Conservation (phyloP, 257 asterid genomes). For the Solanum lycopersicoides region DNA sequence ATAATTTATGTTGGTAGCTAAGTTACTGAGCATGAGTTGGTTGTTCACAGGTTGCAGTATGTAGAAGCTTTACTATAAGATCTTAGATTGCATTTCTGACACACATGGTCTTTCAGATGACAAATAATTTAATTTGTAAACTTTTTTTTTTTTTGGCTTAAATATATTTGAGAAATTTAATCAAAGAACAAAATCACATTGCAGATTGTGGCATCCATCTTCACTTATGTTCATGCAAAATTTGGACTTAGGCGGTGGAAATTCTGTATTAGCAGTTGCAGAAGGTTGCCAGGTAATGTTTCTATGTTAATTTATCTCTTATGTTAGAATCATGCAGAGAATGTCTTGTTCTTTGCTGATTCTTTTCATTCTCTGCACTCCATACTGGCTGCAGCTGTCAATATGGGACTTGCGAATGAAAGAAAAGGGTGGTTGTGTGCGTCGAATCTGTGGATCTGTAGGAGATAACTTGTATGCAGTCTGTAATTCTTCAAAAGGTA, state of each 20-base stretch:
- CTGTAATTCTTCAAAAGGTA: slow-evolving; percentile 59
- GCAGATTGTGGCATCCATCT: slow-evolving; percentile 83
- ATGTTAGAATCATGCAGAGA: neutral
- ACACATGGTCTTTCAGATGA: neutral
- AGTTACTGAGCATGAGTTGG: neutral
- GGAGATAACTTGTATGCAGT: slow-evolving; percentile 71
- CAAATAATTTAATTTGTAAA: neutral
- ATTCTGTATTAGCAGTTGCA: slow-evolving; percentile 54
- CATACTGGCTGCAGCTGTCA: slow-evolving; percentile 42
- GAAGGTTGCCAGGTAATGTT: slow-evolving; percentile 87
- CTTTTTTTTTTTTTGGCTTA: neutral
- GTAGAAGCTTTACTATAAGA: neutral
- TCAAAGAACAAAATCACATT: slow-evolving; percentile 3
- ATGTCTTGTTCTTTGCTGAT: neutral
- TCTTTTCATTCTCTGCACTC: neutral
- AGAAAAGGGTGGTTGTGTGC: slow-evolving; percentile 92
- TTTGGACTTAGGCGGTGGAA: slow-evolving; percentile 30
- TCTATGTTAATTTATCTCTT: neutral
- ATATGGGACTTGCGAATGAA: slow-evolving; percentile 85
- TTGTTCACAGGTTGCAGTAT: neutral
- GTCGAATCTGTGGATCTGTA: slow-evolving; percentile 65
- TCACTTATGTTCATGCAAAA: slow-evolving; percentile 53
- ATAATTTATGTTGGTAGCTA: neutral
- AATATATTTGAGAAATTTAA: neutral
- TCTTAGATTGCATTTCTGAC: neutral